Conservation (phyloP, 2,329 filamentous ascomycete species). For the Claviceps pazoutovae region DNA sequence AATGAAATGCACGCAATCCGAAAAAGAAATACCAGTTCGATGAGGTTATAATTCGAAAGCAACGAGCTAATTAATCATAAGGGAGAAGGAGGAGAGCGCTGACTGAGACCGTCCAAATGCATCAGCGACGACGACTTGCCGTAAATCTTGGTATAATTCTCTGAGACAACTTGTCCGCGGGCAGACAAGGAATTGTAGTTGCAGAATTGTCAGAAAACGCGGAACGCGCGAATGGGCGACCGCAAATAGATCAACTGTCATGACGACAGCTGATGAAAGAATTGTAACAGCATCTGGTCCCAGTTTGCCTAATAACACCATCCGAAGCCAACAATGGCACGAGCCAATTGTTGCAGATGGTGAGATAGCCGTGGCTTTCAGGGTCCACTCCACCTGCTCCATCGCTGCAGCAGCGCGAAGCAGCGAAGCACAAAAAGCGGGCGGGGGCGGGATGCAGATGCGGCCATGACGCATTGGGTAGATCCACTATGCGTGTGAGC, state of each 20-base stretch:
- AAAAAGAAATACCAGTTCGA: background rate
- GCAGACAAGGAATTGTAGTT: background rate
- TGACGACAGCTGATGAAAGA: background rate
- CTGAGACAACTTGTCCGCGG: background rate
- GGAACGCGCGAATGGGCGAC: background rate
- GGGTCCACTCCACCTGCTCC: background rate
- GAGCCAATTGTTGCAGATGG: background rate
- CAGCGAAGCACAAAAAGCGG: background rate
- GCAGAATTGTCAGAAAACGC: background rate
- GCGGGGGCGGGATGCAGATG: too few relatives aligned
- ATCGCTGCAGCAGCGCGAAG: background rate
- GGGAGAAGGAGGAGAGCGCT: background rate
- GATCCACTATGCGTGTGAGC: too few relatives aligned
- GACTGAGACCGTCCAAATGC: background rate
- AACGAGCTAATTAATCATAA: background rate
- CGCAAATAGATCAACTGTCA: background rate
- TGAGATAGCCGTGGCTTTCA: too few relatives aligned
- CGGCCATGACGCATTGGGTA: too few relatives aligned
- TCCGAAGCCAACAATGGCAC: background rate
- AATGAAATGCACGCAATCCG: background rate
- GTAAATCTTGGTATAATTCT: too few relatives aligned
- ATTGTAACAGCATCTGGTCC: background rate
- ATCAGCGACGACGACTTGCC: background rate
- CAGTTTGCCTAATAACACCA: background rate
- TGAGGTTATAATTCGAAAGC: background rate